Conservation (phyloP, 192 early-diverging fungal genomes). For the Umbelopsis isabellina region DNA sequence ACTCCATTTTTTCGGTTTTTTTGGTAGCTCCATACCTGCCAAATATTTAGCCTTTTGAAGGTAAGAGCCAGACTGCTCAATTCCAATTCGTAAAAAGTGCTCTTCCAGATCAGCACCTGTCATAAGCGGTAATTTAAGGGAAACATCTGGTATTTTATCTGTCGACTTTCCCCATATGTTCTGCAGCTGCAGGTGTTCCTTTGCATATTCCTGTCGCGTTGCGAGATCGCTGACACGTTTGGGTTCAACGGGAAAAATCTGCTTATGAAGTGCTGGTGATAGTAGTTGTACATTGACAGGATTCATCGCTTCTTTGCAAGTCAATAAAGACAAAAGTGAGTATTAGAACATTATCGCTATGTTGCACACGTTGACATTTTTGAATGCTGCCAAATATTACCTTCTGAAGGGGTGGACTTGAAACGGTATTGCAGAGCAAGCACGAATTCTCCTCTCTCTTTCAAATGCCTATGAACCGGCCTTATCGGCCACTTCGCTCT, state of each 20-base stretch:
- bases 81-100: conserved; percentile 79
- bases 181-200: conserved; percentile 51
- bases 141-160: conserved; percentile 39
- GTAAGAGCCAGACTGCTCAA: conserved; percentile 63
- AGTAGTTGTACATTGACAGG: conserved; percentile 68
- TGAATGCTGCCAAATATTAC: too few relatives aligned
- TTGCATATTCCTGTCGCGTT: conserved; percentile 42
- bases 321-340: not conserved
- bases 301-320: not conserved
- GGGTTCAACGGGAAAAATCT: conserved; percentile 43
- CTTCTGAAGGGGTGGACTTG: too few relatives aligned
- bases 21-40: conserved; percentile 44
- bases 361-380: too few relatives aligned
- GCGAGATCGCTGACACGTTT: not conserved
- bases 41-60: conserved; percentile 54
- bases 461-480: too few relatives aligned
- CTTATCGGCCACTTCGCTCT: too few relatives aligned
- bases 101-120: conserved; percentile 60
- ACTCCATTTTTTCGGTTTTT: conserved; percentile 57
- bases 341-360: not conserved
- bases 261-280: conserved; percentile 46
- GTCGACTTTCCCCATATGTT: conserved; percentile 58
- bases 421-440: too few relatives aligned
- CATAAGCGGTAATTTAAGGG: conserved; percentile 41
- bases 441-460: too few relatives aligned